A percentile compares a stretch with the other conserved stretches of the same genome.
Conservation (phyloP, 306 rosid genomes). For the Arachis stenosperma region DNA sequence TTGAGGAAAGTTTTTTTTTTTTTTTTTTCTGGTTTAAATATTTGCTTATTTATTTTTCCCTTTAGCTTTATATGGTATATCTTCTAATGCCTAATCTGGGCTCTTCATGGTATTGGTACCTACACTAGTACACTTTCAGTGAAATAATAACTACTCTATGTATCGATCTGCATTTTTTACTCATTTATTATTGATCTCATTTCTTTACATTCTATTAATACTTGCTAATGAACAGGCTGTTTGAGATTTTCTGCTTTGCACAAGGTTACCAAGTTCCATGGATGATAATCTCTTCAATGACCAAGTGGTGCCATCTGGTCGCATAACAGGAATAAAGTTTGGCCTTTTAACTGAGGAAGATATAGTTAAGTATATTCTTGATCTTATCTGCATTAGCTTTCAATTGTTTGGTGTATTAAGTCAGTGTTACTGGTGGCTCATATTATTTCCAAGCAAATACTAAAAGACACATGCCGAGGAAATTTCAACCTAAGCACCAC, state of each 20-base stretch:
- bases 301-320: conserved; percentile 48
- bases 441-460: not conserved
- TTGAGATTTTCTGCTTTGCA: conserved; percentile 39
- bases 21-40: conserved; percentile 20
- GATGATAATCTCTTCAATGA: conserved; percentile 49
- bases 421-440: not conserved
- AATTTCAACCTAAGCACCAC: not conserved
- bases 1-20: conserved; percentile 10
- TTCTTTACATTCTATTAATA: conserved; percentile 30
- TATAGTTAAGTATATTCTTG: conserved; percentile 57
- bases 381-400: conserved; percentile 28
- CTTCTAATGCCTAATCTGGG: not conserved
- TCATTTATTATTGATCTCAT: conserved; percentile 19
- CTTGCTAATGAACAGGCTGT: conserved; percentile 48
- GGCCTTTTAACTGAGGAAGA: conserved; percentile 52
- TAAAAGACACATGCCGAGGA: not conserved
- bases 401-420: conserved; percentile 12
- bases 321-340: conserved; percentile 53
- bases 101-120: not conserved
- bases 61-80: not conserved
- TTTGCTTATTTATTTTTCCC: not conserved
- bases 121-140: not conserved
- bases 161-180: conserved; percentile 22
- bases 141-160: too few species aligned
- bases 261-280: conserved; percentile 55